Base-by-base conservation (phyloP, 2,329 filamentous ascomycete genomes). In the Diaporthe amygdali region DNA sequence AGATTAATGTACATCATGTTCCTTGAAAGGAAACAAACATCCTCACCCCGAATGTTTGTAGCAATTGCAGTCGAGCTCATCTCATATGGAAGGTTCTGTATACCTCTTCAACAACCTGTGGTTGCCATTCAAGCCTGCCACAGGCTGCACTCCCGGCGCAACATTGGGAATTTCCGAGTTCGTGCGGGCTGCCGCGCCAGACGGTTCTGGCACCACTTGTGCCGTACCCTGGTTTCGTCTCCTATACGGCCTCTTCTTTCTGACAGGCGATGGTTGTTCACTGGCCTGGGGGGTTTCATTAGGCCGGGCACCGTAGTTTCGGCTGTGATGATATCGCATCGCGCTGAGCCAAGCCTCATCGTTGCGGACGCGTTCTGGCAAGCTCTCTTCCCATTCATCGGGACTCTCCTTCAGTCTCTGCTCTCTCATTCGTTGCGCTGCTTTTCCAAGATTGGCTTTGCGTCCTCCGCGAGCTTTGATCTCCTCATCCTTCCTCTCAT, bases 391-490 rank as follows among this genome's bases (percentile, higher is more conserved):
- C 52, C 72, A 75, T 9, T 69, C 59, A 2, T 52, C 71, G 15
- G 71, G 52, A 46, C 66, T 70, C 66, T 78, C 74, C 54, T 74
- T 75, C 10, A 73, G 71, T 8, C 73, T 77, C 59, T 80, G 74
- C 73, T 79, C 80, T 34, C 76, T 81, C 73, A 83, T 76, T 14
- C 85, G 81, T 56, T 81, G 76, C 0, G 79, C 77, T 0, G 82
- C 84, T 71, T 82, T 83, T 25, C 88, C 87, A 56, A 88, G 86
- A 74, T 85, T 86, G 6, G 77, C 79, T 74, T 91, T 91, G 22
- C 86, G 82, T 3, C 80, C 81, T 5, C 84, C 84, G 2, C 89
- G 85, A 2, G 77, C 77, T 47, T 79, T 75, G 37, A 91, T 89
- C 70, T 91, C 88, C 1, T 77, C 75, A 41, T 83, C 80, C 72